Percentiles rank a stretch among this genome's conserved stretches.
Evolutionary conservation across 768 basidiomycete genomes (phyloP).

Genomic region (Plicaturopsis crispa): DNA sequence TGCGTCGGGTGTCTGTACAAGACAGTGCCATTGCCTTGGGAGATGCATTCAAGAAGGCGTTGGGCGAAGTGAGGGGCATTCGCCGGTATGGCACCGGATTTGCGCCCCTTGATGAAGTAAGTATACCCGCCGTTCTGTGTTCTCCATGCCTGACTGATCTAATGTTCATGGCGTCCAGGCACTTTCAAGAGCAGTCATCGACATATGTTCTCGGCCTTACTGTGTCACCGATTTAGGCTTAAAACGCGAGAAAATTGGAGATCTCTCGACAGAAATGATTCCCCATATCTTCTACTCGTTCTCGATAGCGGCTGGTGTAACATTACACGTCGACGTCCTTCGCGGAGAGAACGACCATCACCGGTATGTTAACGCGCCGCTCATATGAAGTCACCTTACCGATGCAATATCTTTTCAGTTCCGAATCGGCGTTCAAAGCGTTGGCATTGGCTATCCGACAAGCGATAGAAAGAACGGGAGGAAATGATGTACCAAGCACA

Average conservation of each 20-base stretch:
- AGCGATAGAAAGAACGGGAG: constrained; percentile 87
- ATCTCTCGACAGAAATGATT: constrained; percentile 95
- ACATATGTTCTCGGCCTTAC: constrained; percentile 96
- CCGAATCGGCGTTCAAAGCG: constrained; percentile 98
- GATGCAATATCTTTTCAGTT: constrained; percentile 36
- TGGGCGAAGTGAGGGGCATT: constrained; percentile 93
- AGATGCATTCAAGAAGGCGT: constrained; percentile 87
- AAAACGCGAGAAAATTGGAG: constrained; percentile 88
- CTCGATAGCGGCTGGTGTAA: constrained; percentile 91
- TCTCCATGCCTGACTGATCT: constrained; percentile 8
- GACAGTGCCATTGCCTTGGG: constrained; percentile 85
- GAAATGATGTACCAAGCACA: constrained; percentile 89
- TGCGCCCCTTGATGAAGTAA: constrained; percentile 93
- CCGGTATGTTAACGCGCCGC: constrained; percentile 46
- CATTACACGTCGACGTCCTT: constrained; percentile 90
- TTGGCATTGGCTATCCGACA: constrained; percentile 91
- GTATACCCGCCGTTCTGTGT: constrained; percentile 11
- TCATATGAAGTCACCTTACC: neutral
- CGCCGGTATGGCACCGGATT: constrained; percentile 93
- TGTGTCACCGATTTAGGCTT: constrained; percentile 89
- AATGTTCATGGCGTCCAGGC: constrained; percentile 48
- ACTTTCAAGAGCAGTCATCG: constrained; percentile 91
- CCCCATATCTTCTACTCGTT: constrained; percentile 97
- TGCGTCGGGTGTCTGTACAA: constrained; percentile 42
- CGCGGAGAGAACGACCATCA: constrained; percentile 98